Conservation (phyloP, 1,284 basidiomycete genomes). For the Inonotus obliquus region DNA sequence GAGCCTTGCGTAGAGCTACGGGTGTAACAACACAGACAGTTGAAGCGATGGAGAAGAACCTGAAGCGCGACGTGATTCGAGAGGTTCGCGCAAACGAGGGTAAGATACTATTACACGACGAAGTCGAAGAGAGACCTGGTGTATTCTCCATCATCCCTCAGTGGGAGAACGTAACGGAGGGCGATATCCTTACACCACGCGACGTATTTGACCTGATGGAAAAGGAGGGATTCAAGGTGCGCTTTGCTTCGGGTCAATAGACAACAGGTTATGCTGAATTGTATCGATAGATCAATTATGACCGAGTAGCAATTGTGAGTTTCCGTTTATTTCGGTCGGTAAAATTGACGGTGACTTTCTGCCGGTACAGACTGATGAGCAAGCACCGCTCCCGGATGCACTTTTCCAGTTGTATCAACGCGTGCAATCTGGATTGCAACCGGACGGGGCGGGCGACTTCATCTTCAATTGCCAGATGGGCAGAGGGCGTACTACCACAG, state of each 20-base stretch:
- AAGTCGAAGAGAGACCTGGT: constrained; percentile 90
- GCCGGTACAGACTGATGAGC: constrained; percentile 79
- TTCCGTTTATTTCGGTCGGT: background rate
- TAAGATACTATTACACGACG: constrained; percentile 90
- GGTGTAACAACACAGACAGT: constrained; percentile 92
- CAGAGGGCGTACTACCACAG: constrained; percentile 82
- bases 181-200: constrained; percentile 90
- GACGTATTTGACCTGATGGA: constrained; percentile 77
- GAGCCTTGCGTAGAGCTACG: constrained; percentile 62
- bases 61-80: constrained; percentile 86
- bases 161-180: constrained; percentile 83
- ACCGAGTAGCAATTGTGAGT: constrained; percentile 79
- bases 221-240: constrained; percentile 73
- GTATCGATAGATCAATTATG: constrained; percentile 74
- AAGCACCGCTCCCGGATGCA: constrained; percentile 87
- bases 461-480: constrained; percentile 89
- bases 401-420: constrained; percentile 76
- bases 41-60: constrained; percentile 86
- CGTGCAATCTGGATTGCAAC: constrained; percentile 57
- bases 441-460: constrained; percentile 62
- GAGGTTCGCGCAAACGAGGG: constrained; percentile 77
- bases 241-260: constrained; percentile 17
- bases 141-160: constrained; percentile 83
- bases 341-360: background rate
- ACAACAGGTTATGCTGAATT: background rate